Conservation (phyloP, 208 protist genomes). For the Giardia duodenalis region DNA sequence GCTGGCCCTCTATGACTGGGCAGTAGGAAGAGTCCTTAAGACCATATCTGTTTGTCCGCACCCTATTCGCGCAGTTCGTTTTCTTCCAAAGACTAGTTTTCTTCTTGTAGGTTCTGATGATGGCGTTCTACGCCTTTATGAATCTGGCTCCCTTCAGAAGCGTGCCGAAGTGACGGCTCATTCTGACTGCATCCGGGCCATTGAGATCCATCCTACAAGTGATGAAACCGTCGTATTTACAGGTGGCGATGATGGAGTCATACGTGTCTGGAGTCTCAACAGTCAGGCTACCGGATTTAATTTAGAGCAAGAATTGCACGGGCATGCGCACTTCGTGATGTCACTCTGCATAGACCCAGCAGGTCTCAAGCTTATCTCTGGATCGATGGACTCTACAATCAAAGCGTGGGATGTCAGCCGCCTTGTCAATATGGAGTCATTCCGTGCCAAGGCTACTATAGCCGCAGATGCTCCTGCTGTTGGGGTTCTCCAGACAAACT, state of each 20-base stretch:
- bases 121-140: neutral
- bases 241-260: neutral
- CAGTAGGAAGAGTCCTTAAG: neutral
- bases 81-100: neutral
- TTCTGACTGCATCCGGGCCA: neutral
- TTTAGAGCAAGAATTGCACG: neutral
- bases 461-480: neutral
- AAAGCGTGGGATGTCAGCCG: neutral
- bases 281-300: neutral
- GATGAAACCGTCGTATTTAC: neutral
- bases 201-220: neutral
- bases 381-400: neutral
- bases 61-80: neutral
- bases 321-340: neutral
- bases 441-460: neutral
- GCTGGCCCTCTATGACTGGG: neutral
- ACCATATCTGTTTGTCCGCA: neutral
- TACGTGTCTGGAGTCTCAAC: neutral
- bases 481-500: neutral
- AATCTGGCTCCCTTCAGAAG: neutral
- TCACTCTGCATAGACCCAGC: neutral
- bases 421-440: neutral
- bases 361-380: neutral
- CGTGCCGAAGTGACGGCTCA: neutral
- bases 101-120: neutral